Evolutionary conservation across 1,284 basidiomycete genomes (phyloP), one percentile per base, ranked within the genome.

Genomic region (Flammula alnicola): DNA sequence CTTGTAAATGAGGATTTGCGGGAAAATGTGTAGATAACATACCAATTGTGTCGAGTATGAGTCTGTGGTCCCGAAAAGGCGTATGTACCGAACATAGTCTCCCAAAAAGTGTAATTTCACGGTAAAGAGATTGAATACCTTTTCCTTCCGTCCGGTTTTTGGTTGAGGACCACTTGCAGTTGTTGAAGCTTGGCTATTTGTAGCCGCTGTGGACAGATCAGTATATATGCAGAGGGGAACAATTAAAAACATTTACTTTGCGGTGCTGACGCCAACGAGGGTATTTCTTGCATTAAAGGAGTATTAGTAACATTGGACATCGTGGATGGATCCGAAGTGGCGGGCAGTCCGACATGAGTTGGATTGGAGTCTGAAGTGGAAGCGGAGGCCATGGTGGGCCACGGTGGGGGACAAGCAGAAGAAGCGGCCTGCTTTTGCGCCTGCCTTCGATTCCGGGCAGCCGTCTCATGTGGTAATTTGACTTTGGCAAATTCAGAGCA

Each of bases 381-480:
- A n/a, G n/a, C n/a, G n/a, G n/a, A n/a, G n/a, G n/a, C n/a, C n/a
- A n/a, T n/a, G n/a, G n/a, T n/a, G n/a, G n/a, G n/a, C n/a, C n/a
- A n/a, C n/a, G 14, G 9, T 35, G 33, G 8, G 11, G 36, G 8
- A 5, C 23, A 8, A 27, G 10, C 31, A 17, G 22, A 8, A 33
- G 17, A 31, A n/a, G 10, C 11, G 22, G 8, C 33, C 11, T 39
- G 44, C 14, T 20, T 32, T 37, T 48, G 25, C 19, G n/a, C n/a
- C n/a, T n/a, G n/a, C n/a, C 30, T 35, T 5, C 48, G 51, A 7
- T 36, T 31, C 32, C 35, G 35, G 3, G 42, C 47, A 11, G 20
- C 59, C 2, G 39, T 39, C 42, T 71, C 69, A 9, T 52, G 44
- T 7, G 64, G 63, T 9, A 64, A 51, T 45, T 70, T 64, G 0